These are phyloP conservation scores for Solanum chacoense DNA, from an alignment of 305 asterid genomes.

Conservation along the genomic window DNA sequence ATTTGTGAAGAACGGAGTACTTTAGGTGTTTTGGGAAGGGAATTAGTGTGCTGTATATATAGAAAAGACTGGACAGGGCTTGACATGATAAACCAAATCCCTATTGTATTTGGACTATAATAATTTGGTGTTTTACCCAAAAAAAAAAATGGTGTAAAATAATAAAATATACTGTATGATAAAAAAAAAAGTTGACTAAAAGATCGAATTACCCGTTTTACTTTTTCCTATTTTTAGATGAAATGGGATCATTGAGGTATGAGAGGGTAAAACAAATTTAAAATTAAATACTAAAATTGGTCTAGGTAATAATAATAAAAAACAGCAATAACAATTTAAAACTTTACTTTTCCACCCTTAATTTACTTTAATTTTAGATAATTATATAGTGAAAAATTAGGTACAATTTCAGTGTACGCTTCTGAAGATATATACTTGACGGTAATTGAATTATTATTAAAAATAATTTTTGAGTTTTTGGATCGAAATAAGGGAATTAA, in stretches of 20 bases:
- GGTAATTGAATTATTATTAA: no score
- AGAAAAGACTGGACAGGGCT: neutral
- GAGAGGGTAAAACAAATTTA: no score
- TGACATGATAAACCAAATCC: neutral
- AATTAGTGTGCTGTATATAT: neutral
- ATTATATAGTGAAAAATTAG: neutral
- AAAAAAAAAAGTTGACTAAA: no score
- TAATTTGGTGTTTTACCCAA: neutral
- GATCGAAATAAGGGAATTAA: neutral
- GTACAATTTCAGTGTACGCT: neutral
- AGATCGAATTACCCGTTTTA: no score
- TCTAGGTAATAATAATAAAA: no score
- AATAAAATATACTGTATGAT: no score
- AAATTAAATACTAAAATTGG: no score
- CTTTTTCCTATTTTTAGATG: neutral
- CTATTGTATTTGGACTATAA: neutral
- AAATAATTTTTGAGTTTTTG: neutral
- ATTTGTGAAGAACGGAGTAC: neutral
- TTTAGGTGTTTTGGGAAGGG: neutral
- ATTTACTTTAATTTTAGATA: neutral
- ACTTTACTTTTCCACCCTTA: neutral
- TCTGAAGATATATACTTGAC: neutral
- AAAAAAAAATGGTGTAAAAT: neutral
- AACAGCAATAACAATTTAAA: no score
- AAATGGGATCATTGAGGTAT: neutral